Evolutionary conservation across 345 rosid genomes (phyloP).

Genomic region (Carallia pectinifolia): DNA sequence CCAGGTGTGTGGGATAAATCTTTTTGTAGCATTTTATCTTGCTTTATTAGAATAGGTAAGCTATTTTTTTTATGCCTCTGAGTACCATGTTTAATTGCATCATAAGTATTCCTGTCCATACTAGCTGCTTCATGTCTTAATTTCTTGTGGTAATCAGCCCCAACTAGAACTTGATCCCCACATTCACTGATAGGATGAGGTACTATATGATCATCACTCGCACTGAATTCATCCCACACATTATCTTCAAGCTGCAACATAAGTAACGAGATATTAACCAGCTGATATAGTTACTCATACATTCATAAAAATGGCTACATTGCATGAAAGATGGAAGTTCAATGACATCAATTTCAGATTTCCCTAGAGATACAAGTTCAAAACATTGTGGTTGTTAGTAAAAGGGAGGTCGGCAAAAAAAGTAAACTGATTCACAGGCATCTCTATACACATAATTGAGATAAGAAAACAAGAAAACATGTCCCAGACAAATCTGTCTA

Average conservation of each 20-base stretch:
- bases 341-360: not conserved
- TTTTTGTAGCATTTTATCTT: constrained; percentile 55
- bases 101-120: constrained; percentile 32
- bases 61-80: constrained; percentile 34
- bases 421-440: too few relatives aligned
- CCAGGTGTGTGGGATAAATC: constrained; percentile 44
- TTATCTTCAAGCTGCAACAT: constrained; percentile 57
- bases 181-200: constrained; percentile 45
- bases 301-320: not conserved
- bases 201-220: constrained; percentile 69
- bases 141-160: constrained; percentile 43
- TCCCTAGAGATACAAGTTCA: not conserved
- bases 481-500: too few relatives aligned
- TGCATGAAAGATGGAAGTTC: not conserved
- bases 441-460: too few relatives aligned
- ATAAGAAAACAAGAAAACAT: too few relatives aligned
- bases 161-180: constrained; percentile 38
- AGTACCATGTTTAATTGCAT: constrained; percentile 28
- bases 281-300: not conserved
- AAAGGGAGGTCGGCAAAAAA: not conserved
- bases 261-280: constrained; percentile 12
- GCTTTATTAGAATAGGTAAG: constrained; percentile 24
- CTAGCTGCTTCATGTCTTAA: constrained; percentile 40
- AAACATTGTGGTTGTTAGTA: not conserved
- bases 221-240: constrained; percentile 50